Conservation (phyloP, 139 green algal species). For the Ulvella scutata region DNA sequence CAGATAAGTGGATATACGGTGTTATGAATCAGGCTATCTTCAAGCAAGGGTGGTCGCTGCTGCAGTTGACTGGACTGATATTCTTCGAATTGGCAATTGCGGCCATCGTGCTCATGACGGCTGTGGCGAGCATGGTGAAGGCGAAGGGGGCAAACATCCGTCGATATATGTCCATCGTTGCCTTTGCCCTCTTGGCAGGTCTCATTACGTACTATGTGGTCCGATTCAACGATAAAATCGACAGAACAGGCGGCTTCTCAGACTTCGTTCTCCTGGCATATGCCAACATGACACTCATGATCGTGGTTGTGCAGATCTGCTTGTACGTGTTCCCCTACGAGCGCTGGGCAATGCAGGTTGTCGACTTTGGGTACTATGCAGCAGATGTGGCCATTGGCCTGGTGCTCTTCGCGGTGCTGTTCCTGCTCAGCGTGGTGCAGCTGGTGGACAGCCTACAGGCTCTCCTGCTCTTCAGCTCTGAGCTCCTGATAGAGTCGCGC, state of each 20-base stretch:
- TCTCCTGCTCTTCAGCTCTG: neutral
- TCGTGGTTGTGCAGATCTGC: neutral
- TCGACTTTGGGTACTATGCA: neutral
- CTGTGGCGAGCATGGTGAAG: neutral
- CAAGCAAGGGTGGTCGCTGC: neutral
- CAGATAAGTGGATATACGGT: no score
- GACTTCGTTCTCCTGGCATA: constrained; percentile 1
- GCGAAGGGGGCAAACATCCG: neutral
- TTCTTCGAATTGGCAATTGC: neutral
- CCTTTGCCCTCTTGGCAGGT: neutral
- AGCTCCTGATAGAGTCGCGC: neutral
- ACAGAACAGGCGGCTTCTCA: neutral
- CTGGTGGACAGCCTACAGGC: constrained; percentile 1
- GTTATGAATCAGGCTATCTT: no score
- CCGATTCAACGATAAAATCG: neutral
- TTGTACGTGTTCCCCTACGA: neutral
- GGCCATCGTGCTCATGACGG: neutral
- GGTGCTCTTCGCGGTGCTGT: neutral
- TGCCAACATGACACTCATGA: neutral
- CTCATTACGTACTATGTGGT: neutral
- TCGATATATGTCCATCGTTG: neutral
- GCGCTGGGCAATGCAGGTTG: neutral
- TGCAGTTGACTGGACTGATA: neutral
- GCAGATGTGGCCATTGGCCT: neutral
- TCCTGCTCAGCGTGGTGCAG: neutral